phyloP scores from a whole-genome alignment of 768 basidiomycete species.

The Phaeolepiota aurea region DNA sequence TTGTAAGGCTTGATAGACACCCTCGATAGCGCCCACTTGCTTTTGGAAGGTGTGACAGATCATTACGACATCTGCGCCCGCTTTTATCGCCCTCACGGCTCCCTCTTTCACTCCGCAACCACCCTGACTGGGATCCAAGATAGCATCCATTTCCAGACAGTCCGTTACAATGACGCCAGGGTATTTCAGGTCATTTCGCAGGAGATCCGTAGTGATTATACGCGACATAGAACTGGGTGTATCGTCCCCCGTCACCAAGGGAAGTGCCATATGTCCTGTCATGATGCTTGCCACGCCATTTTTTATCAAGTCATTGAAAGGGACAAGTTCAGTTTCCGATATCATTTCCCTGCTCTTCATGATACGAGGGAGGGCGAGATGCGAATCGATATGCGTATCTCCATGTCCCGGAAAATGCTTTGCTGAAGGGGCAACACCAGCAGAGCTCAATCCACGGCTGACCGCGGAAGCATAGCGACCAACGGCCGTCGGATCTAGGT shows the following conservation, averaged over 20 bases:
- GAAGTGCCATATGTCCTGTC: conserved; percentile 71
- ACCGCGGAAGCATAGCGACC: conserved; percentile 39
- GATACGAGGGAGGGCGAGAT: conserved; percentile 57
- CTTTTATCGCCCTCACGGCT: conserved; percentile 45
- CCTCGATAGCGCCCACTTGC: conserved; percentile 47
- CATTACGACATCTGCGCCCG: conserved; percentile 71
- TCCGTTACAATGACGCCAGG: conserved; percentile 62
- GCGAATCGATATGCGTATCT: conserved; percentile 66
- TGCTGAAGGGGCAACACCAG: conserved; percentile 48
- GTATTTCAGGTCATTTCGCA: conserved; percentile 44
- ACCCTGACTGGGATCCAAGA: conserved; percentile 37
- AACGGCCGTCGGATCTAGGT: conserved; percentile 46
- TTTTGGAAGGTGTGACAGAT: conserved; percentile 54
- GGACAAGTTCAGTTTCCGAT: conserved; percentile 41
- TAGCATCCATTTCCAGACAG: conserved; percentile 72
- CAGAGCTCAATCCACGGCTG: conserved; percentile 34
- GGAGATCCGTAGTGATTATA: conserved; percentile 39
- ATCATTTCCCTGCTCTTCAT: conserved; percentile 37
- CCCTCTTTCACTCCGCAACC: conserved; percentile 42
- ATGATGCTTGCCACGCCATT: conserved; percentile 47
- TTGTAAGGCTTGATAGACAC: conserved; percentile 41
- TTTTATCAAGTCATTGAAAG: conserved; percentile 42
- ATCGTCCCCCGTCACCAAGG: conserved; percentile 42
- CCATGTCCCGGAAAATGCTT: conserved; percentile 77
- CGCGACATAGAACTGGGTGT: conserved; percentile 53